phyloP scores from a whole-genome alignment of 306 rosid genomes.

The Styphnolobium japonicum region DNA sequence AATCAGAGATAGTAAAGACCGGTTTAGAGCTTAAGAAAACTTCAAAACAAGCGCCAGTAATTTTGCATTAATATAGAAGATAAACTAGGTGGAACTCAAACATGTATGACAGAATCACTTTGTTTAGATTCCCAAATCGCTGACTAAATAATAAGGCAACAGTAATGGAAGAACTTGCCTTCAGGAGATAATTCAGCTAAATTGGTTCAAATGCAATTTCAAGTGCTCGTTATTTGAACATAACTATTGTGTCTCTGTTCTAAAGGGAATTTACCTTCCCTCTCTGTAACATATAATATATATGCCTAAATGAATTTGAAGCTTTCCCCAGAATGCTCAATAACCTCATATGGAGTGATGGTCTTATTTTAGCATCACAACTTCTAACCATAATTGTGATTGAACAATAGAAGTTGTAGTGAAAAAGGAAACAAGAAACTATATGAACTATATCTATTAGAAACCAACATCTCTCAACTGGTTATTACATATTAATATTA shows the following conservation, averaged over 20 bases:
- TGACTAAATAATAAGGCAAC: neutral
- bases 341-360: neutral
- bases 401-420: neutral
- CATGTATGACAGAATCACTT: constrained; percentile 8
- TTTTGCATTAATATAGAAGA: constrained; percentile 5
- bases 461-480: neutral
- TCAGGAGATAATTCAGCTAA: neutral
- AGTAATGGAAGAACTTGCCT: neutral
- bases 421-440: neutral
- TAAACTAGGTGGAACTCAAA: constrained; percentile 4
- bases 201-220: neutral
- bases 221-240: neutral
- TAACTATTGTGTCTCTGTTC: neutral
- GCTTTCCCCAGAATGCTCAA: neutral
- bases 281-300: neutral
- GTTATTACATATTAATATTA: neutral
- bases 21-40: constrained; percentile 9
- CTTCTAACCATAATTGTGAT: neutral
- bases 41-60: neutral
- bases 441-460: neutral
- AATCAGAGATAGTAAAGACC: constrained; percentile 16
- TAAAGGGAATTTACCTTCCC: neutral
- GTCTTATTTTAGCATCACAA: constrained; percentile 9
- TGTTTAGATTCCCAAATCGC: neutral
- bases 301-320: neutral